Percentiles rank a stretch among this genome's conserved stretches.
These are phyloP conservation scores for Trichoderma gamsii DNA, from an alignment of 495 filamentous ascomycete species.

Conservation along the genomic window DNA sequence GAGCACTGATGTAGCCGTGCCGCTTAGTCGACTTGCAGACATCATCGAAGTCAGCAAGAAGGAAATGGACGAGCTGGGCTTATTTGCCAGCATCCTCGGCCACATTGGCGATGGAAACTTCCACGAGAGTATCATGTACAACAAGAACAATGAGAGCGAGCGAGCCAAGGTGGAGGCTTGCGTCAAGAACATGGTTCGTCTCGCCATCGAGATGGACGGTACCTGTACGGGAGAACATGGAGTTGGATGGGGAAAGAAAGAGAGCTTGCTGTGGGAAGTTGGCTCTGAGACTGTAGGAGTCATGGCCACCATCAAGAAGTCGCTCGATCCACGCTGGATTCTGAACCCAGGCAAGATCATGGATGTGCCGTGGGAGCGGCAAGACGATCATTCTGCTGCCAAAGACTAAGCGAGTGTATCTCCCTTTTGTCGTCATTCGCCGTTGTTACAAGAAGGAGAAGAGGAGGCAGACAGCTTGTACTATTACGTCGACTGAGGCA, in stretches of 20 bases:
- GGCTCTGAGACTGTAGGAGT: constrained; percentile 72
- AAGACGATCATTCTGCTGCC: background rate
- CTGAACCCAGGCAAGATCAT: constrained; percentile 92
- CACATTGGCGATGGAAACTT: constrained; percentile 58
- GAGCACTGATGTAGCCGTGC: constrained; percentile 86
- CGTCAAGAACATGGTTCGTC: constrained; percentile 81
- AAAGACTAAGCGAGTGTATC: background rate
- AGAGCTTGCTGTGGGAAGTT: constrained; percentile 72
- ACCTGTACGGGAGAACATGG: constrained; percentile 92
- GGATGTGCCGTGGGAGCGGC: constrained; percentile 42
- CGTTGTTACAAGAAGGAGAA: too few species aligned
- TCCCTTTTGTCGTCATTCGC: too few species aligned
- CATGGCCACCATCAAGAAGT: constrained; percentile 77
- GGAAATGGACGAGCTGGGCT: constrained; percentile 74
- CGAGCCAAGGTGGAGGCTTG: constrained; percentile 66
- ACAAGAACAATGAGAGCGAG: constrained; percentile 59
- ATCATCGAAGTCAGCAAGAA: constrained; percentile 88
- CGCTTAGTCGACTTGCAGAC: constrained; percentile 77
- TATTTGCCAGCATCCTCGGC: constrained; percentile 80
- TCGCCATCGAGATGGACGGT: constrained; percentile 86
- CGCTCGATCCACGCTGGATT: constrained; percentile 85
- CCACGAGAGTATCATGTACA: constrained; percentile 83
- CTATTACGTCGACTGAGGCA: too few species aligned
- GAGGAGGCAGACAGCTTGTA: too few species aligned
- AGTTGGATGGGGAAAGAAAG: constrained; percentile 83